Percentiles rank a stretch among this genome's conserved stretches.
Conservation (phyloP, 768 basidiomycete genomes). For the Termitomyces eurrhizus region DNA sequence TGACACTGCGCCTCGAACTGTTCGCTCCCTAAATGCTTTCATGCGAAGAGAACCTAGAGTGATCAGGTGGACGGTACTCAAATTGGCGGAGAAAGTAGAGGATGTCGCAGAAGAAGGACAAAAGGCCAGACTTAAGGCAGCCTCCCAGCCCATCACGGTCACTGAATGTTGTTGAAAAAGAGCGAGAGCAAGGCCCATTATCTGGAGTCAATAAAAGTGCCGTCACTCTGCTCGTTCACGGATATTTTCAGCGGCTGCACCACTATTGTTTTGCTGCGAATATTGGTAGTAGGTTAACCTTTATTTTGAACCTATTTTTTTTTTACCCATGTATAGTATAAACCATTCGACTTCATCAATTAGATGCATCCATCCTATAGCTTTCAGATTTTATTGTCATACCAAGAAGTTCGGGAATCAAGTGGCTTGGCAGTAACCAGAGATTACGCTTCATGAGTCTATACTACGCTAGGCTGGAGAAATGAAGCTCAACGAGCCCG, state of each 20-base stretch:
- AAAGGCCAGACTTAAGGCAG: not conserved
- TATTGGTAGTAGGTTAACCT: not conserved
- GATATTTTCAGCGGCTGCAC: too few species aligned
- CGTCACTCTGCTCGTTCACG: too few species aligned
- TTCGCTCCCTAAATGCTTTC: conserved; percentile 59
- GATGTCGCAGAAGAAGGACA: conserved; percentile 56
- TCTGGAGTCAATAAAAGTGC: not conserved
- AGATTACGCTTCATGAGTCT: not conserved
- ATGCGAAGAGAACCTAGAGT: conserved; percentile 81
- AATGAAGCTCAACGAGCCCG: not conserved
- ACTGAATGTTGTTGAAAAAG: not conserved
- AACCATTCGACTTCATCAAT: not conserved
- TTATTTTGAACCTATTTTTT: not conserved
- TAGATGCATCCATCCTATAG: not conserved
- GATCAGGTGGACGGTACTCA: conserved; percentile 77
- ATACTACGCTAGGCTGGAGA: not conserved
- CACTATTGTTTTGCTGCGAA: not conserved
- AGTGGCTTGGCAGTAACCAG: not conserved
- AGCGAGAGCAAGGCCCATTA: not conserved
- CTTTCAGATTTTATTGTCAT: not conserved
- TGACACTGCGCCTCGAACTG: conserved; percentile 73
- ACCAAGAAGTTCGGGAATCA: not conserved
- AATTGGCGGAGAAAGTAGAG: conserved; percentile 69
- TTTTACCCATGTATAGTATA: not conserved
- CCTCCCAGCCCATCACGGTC: not conserved